A percentile compares a stretch with the other conserved stretches of the same genome.
Conservation (phyloP, 768 basidiomycete species). For the Macrolepiota dolichaula region DNA sequence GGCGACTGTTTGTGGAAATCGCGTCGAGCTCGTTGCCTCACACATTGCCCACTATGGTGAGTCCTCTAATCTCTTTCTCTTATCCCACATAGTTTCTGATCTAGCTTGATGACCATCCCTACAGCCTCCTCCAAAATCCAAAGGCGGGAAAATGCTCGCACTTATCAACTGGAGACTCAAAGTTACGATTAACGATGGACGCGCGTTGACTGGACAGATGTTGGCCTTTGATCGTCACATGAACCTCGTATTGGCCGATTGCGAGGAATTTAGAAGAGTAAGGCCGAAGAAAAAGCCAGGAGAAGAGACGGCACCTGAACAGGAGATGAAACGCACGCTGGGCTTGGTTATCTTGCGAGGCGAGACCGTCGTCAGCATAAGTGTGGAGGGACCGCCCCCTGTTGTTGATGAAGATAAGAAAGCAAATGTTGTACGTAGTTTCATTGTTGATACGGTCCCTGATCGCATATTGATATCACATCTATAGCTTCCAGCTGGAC, state of each 20-base stretch:
- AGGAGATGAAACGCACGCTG: conserved; percentile 94
- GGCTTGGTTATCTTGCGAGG: conserved; percentile 97
- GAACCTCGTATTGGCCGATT: conserved; percentile 98
- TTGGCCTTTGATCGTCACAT: conserved; percentile 99
- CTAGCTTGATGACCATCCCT: conserved; percentile 10
- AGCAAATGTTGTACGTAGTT: conserved; percentile 50
- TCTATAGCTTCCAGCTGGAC: conserved; percentile 74
- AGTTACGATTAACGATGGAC: conserved; percentile 96
- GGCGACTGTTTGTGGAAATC: conserved; percentile 11
- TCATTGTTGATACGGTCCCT: conserved; percentile 3
- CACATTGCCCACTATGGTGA: conserved; percentile 55
- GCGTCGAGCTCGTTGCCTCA: conserved; percentile 15
- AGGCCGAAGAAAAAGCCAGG: conserved; percentile 89
- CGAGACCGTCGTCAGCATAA: conserved; percentile 93
- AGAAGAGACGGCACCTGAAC: conserved; percentile 71
- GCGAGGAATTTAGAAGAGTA: conserved; percentile 95
- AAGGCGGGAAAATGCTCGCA: conserved; percentile 96
- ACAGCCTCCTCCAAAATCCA: conserved; percentile 93
- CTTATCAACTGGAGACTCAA: conserved; percentile 98
- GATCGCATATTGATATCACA: conserved; percentile 14
- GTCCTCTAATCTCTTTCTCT: conserved; percentile 10
- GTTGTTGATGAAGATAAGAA: conserved; percentile 88
- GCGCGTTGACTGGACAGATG: conserved; percentile 96
- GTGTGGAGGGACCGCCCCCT: conserved; percentile 94
- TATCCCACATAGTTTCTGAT: conserved; percentile 11